Evolutionary conservation across 768 basidiomycete genomes (phyloP).

Genomic region (Russula ochroleuca): DNA sequence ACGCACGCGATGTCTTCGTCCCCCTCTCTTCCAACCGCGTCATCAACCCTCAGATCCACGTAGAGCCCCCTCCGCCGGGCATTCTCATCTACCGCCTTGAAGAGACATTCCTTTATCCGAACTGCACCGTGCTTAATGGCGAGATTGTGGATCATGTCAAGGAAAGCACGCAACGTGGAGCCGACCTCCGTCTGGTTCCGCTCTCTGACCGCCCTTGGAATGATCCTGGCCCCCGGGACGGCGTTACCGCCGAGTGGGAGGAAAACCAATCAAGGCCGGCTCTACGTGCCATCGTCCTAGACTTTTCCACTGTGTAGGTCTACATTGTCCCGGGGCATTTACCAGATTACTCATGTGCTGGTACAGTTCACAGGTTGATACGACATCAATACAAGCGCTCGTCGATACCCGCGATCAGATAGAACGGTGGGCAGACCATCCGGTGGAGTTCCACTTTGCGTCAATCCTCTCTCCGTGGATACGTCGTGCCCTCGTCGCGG

Average conservation of each 20-base stretch:
- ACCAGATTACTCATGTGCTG: conserved; percentile 5
- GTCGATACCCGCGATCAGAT: conserved; percentile 84
- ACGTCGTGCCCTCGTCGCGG: conserved; percentile 80
- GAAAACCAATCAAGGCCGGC: conserved; percentile 55
- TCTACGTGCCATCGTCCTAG: conserved; percentile 84
- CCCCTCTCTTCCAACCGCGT: conserved; percentile 60
- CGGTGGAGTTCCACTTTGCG: conserved; percentile 93
- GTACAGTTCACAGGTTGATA: conserved; percentile 78
- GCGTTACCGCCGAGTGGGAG: conserved; percentile 45
- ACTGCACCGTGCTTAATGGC: conserved; percentile 63
- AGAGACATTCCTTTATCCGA: conserved; percentile 86
- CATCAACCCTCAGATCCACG: conserved; percentile 63
- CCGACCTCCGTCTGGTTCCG: conserved; percentile 60
- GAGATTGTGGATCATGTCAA: conserved; percentile 80
- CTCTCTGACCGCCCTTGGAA: conserved; percentile 89
- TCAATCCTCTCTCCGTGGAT: conserved; percentile 92
- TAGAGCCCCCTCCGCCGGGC: conserved; percentile 78
- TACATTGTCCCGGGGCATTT: background rate
- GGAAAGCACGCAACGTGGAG: conserved; percentile 66
- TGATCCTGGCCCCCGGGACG: conserved; percentile 69
- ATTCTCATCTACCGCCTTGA: conserved; percentile 89
- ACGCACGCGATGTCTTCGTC: conserved; percentile 73
- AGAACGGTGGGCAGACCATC: conserved; percentile 79
- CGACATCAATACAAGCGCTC: conserved; percentile 85
- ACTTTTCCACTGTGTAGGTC: conserved; percentile 78